Evolutionary conservation across 441 rosid genomes (phyloP), one percentile per base, ranked within the genome.

Genomic region (Aquilaria agallochum): DNA sequence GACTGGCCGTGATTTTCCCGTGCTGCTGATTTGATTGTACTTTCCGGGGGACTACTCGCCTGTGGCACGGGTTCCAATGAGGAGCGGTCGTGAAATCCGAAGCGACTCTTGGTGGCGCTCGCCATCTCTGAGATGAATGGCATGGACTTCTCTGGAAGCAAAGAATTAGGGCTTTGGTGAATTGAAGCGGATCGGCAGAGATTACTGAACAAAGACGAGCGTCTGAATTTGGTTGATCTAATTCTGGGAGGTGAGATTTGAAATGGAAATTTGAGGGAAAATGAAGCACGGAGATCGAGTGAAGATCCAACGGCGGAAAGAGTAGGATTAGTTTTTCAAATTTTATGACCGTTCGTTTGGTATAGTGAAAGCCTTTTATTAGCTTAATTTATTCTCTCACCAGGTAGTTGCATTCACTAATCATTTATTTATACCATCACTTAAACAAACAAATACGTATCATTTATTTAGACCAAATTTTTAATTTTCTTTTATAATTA

Each of bases 51-150:
- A 58, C 72, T 68, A 7, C 77, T 77, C 33, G 74, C 70, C 42
- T 74, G 30, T 45, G 76, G 72, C 14, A 64, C 68, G n/a, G 87
- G 66, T n/a, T 80, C 94, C 46, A 84, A 75, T 27, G 79, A 64
- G 34, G 82, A 45, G 11, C 79, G 81, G 69, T 78, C 79, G 58
- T 82, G 82, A 77, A 95, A 95, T 14, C 97, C 96, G 64, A 92
- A 88, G 33, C 98, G 83, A 77, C 86, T 77, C 84, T 82, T 92
- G 53, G 87, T 80, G 14, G 93, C 95, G 56, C 93, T 90, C n/a
- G 93, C 90, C 3, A 90, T 79, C 64, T 95, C 98, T 5, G 89
- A 81, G 15, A 88, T 69, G 60, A 92, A 85, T 73, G 97, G 91
- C 98, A 92, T 92, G 42, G 42, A 3, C 42, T 36, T 36, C 42